Conservation (phyloP, 2,329 filamentous ascomycete genomes). For the Penicillium sp. region DNA sequence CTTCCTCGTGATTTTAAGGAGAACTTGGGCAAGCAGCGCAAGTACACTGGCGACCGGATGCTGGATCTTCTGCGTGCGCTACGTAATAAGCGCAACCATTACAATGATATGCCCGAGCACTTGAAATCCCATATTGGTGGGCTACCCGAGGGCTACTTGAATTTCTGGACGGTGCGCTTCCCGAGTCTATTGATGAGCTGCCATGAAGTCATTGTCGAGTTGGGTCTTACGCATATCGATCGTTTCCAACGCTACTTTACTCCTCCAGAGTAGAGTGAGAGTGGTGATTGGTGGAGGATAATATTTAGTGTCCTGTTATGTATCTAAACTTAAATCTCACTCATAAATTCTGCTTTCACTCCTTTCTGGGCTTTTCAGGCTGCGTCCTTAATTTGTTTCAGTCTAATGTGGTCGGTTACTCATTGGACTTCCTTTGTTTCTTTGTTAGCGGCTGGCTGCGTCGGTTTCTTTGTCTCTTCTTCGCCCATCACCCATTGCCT, state of each 20-base stretch:
- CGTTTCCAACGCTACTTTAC: conserved; percentile 51
- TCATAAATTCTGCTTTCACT: not conserved
- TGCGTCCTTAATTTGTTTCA: too few species aligned
- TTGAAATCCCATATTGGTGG: conserved; percentile 74
- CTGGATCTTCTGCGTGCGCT: conserved; percentile 86
- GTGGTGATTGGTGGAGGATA: not conserved
- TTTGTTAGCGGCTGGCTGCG: not conserved
- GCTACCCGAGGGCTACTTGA: conserved; percentile 77
- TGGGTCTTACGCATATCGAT: conserved; percentile 57
- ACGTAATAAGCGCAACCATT: conserved; percentile 96
- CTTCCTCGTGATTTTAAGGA: conserved; percentile 84
- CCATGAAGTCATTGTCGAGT: conserved; percentile 72
- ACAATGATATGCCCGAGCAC: conserved; percentile 88
- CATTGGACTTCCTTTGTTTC: not conserved
- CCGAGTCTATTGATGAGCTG: conserved; percentile 77
- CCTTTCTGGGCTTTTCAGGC: too few species aligned
- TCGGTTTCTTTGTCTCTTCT: not conserved
- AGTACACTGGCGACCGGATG: conserved; percentile 83
- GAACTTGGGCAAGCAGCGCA: conserved; percentile 88
- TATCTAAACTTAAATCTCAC: not conserved
- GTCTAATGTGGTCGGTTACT: not conserved
- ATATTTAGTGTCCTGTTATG: not conserved
- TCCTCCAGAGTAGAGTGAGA: conserved; percentile 35
- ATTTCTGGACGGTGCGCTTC: conserved; percentile 81
- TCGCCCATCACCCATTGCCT: not conserved